Percentiles rank a stretch among this genome's conserved stretches.
Conservation (phyloP, 2,329 filamentous ascomycete genomes). For the Fusarium agapanthi region DNA sequence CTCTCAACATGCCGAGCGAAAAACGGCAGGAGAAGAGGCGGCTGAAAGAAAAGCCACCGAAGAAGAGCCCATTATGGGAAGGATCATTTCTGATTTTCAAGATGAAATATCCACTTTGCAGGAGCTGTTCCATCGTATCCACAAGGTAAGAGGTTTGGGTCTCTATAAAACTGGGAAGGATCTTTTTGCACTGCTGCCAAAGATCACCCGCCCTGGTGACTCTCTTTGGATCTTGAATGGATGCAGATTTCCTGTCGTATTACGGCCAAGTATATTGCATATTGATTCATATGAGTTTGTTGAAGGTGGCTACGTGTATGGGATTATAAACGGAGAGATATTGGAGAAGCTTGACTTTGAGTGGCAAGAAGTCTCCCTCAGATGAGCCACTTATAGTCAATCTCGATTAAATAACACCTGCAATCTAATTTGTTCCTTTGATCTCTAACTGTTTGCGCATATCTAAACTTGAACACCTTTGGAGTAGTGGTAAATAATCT, state of each 20-base stretch:
- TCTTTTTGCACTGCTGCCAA: not conserved
- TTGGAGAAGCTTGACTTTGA: not conserved
- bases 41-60: fast-evolving
- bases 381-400: not conserved
- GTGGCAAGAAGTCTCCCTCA: not conserved
- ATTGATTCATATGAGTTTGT: not conserved
- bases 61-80: not conserved
- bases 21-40: fast-evolving
- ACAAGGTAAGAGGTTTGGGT: not conserved
- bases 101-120: fast-evolving
- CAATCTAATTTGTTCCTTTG: too few species aligned
- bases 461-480: too few species aligned
- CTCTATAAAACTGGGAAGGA: not conserved
- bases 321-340: not conserved
- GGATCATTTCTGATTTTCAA: fast-evolving
- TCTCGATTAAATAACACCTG: too few species aligned
- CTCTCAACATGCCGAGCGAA: not conserved
- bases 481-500: too few species aligned
- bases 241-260: not conserved
- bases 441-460: too few species aligned
- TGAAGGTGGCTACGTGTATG: not conserved
- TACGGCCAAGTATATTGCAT: not conserved
- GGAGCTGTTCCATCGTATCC: fast-evolving
- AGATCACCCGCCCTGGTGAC: not conserved
- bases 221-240: not conserved